These are phyloP conservation scores for Musa itinerans DNA, from an alignment of 176 grass and related monocot genomes.

Conservation along the genomic window DNA sequence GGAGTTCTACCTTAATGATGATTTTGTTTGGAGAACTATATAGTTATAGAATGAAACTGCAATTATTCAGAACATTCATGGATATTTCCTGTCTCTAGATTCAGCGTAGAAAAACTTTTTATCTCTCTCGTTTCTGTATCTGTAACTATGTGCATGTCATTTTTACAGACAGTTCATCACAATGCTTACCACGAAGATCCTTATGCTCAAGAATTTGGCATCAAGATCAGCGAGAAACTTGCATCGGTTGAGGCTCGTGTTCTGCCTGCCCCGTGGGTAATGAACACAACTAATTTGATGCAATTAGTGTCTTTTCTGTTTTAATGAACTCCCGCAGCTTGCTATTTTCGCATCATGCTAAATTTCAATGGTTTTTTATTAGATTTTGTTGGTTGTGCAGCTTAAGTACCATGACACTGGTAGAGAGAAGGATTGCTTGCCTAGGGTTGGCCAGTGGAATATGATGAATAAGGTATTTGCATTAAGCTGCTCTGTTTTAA, in stretches of 20 bases:
- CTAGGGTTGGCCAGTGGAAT: conserved; percentile 90
- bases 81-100: too few relatives aligned
- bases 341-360: too few relatives aligned
- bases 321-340: too few relatives aligned
- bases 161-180: conserved; percentile 51
- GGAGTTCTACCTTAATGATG: too few relatives aligned
- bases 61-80: too few relatives aligned
- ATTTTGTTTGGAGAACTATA: too few relatives aligned
- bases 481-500: background rate
- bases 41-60: too few relatives aligned
- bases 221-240: conserved; percentile 71
- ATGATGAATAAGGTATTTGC: conserved; percentile 90
- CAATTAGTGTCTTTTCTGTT: background rate
- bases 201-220: conserved; percentile 84
- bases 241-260: conserved; percentile 69
- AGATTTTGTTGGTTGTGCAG: conserved; percentile 24
- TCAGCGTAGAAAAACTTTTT: too few relatives aligned
- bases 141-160: background rate
- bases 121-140: too few relatives aligned
- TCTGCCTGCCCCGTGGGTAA: conserved; percentile 82
- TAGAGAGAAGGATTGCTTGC: conserved; percentile 79
- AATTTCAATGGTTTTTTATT: too few relatives aligned
- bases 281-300: background rate
- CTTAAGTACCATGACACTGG: conserved; percentile 87
- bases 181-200: conserved; percentile 80